Evolutionary conservation across 2,329 filamentous ascomycete species (phyloP).

Genomic region (Venturia oleaginea): DNA sequence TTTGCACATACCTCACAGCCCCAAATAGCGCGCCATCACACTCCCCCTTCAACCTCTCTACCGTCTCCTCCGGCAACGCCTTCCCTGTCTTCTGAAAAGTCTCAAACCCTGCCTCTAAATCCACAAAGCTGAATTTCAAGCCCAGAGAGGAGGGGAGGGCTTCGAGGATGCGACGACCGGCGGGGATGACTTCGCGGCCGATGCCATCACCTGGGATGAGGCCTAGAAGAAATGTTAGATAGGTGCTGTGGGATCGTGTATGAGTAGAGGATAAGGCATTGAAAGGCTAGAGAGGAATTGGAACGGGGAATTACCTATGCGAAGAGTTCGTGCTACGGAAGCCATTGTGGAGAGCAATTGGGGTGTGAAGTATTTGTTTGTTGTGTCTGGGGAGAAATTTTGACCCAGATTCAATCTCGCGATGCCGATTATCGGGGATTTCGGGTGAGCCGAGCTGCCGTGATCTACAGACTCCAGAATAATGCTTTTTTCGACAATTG

Average conservation of each 20-base stretch:
- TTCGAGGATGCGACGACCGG: slow-evolving; percentile 84
- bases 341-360: background rate
- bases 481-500: too few species aligned
- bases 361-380: background rate
- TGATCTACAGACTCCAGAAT: background rate
- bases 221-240: slow-evolving; percentile 43
- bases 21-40: slow-evolving; percentile 96
- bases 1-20: slow-evolving; percentile 64
- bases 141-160: slow-evolving; percentile 83
- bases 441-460: background rate
- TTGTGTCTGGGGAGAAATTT: background rate
- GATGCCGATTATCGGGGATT: background rate
- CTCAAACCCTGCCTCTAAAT: slow-evolving; percentile 88
- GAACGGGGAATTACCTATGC: slow-evolving; percentile 49
- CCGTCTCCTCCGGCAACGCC: slow-evolving; percentile 82
- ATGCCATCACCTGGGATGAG: slow-evolving; percentile 98
- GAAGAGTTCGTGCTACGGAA: slow-evolving; percentile 51
- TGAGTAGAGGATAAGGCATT: too few species aligned
- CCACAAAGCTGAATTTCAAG: slow-evolving; percentile 87
- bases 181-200: slow-evolving; percentile 93
- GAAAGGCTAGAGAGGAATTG: background rate
- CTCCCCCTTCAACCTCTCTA: slow-evolving; percentile 78
- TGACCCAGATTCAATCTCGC: background rate
- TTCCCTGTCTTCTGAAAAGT: slow-evolving; percentile 84
- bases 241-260: slow-evolving; percentile 11